Evolutionary conservation across 179 eudicot species (phyloP).

Genomic region (Beta lomatogona): DNA sequence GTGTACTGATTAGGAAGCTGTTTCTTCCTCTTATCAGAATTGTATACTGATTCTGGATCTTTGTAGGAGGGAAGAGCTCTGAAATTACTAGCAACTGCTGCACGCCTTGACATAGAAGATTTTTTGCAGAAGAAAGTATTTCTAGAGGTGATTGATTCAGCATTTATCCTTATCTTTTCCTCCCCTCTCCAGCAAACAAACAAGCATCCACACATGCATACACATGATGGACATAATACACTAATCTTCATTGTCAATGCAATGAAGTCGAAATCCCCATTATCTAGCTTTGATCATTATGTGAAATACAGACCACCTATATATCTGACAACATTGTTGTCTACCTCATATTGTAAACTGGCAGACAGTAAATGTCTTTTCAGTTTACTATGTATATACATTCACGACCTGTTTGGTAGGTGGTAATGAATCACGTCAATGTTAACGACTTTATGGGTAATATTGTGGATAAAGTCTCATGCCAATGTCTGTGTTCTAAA

Average conservation of each 20-base stretch:
- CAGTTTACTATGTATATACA: not conserved
- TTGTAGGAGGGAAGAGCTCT: slow-evolving; percentile 91
- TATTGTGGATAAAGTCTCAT: too few species aligned
- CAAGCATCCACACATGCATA: not conserved
- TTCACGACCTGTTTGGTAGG: not conserved
- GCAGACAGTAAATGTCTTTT: not conserved
- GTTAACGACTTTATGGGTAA: too few species aligned
- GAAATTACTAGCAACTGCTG: slow-evolving; percentile 90
- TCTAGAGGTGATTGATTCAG: slow-evolving; percentile 58
- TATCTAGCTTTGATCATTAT: not conserved
- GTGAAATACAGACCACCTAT: not conserved
- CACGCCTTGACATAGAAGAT: slow-evolving; percentile 97
- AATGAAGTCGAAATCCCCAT: not conserved
- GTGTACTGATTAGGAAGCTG: not conserved
- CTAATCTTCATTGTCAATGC: not conserved
- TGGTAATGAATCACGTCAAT: too few species aligned
- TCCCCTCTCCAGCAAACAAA: not conserved
- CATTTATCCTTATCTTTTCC: not conserved
- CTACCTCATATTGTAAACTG: not conserved
- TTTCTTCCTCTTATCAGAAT: not conserved
- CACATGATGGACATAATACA: not conserved
- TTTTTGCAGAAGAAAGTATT: slow-evolving; percentile 95
- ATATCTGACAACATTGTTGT: not conserved
- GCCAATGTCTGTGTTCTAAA: too few species aligned
- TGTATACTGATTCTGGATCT: not conserved